Conservation (phyloP, 1,139 yeast genomes). For the Kodamaea alishanica region DNA sequence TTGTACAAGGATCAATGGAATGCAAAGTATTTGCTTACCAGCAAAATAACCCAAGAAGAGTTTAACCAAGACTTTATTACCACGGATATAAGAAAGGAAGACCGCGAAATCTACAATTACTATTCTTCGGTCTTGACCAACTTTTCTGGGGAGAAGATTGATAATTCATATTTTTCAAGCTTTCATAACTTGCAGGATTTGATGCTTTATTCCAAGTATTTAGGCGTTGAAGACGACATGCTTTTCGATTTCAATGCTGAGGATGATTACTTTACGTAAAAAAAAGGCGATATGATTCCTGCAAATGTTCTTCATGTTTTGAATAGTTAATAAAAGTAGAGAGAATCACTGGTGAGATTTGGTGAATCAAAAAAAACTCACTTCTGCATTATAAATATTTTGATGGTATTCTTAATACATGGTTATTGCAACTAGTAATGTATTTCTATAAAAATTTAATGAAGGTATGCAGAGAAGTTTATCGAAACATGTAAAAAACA, state of each 20-base stretch:
- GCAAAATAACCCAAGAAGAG: neutral
- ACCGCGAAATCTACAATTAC: slow-evolving; percentile 16
- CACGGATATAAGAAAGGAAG: slow-evolving; percentile 12
- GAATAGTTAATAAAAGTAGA: no score
- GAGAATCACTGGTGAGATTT: no score
- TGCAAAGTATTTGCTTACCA: slow-evolving; percentile 1
- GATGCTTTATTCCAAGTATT: slow-evolving; percentile 22
- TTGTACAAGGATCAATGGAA: slow-evolving; percentile 10
- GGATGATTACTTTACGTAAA: slow-evolving; percentile 27
- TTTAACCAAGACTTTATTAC: slow-evolving; percentile 1
- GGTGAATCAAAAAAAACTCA: no score
- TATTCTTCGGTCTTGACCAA: slow-evolving; percentile 12
- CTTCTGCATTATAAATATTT: no score
- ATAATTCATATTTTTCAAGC: slow-evolving; percentile 1
- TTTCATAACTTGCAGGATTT: slow-evolving; percentile 16
- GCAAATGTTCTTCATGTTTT: no score
- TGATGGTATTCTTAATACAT: no score
- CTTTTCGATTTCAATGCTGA: slow-evolving; percentile 23
- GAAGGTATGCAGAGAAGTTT: no score
- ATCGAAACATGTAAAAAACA: no score
- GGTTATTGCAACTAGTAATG: no score
- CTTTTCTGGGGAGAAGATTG: neutral
- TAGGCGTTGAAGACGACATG: slow-evolving; percentile 26
- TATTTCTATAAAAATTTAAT: no score
- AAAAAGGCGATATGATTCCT: neutral